phyloP scores from a whole-genome alignment of 192 early-diverging fungal genomes.

The Umbelopsis vinacea region DNA sequence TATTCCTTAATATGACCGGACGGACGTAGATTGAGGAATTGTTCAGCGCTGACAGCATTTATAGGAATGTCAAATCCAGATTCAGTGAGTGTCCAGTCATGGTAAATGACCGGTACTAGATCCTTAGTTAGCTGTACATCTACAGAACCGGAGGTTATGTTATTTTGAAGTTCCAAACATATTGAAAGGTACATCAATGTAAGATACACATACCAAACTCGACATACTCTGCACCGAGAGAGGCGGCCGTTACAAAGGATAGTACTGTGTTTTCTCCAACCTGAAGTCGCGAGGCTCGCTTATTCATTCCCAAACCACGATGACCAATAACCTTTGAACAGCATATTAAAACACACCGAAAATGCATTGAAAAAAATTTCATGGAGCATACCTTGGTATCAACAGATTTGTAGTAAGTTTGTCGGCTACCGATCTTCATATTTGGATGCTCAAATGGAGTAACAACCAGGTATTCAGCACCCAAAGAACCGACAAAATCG shows the following conservation, averaged over 20 bases:
- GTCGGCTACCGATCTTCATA: constrained; percentile 56
- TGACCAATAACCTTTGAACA: constrained; percentile 78
- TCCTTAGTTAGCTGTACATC: constrained; percentile 95
- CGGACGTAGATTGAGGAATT: constrained; percentile 66
- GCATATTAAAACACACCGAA: not conserved
- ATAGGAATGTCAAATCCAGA: constrained; percentile 73
- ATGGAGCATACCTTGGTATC: constrained; percentile 52
- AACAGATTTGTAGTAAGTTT: constrained; percentile 64
- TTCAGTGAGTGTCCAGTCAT: constrained; percentile 87
- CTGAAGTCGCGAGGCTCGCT: constrained; percentile 65
- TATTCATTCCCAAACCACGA: constrained; percentile 89
- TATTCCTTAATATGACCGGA: constrained; percentile 48
- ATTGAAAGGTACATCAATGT: not conserved
- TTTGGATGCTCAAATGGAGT: constrained; percentile 65
- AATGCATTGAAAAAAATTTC: not conserved
- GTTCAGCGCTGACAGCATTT: constrained; percentile 66
- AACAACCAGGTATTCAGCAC: constrained; percentile 65
- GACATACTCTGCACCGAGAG: constrained; percentile 83
- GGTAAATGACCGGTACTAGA: constrained; percentile 84
- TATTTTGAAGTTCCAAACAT: too few relatives aligned
- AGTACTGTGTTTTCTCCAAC: constrained; percentile 91
- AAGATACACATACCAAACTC: constrained; percentile 74
- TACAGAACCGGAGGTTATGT: constrained; percentile 10
- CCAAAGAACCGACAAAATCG: constrained; percentile 58
- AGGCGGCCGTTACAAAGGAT: constrained; percentile 84